Percentiles rank a stretch among this genome's conserved stretches.
These are phyloP conservation scores for Verticillium albo-atrum DNA, from an alignment of 2,329 filamentous ascomycete genomes.

Conservation along the genomic window DNA sequence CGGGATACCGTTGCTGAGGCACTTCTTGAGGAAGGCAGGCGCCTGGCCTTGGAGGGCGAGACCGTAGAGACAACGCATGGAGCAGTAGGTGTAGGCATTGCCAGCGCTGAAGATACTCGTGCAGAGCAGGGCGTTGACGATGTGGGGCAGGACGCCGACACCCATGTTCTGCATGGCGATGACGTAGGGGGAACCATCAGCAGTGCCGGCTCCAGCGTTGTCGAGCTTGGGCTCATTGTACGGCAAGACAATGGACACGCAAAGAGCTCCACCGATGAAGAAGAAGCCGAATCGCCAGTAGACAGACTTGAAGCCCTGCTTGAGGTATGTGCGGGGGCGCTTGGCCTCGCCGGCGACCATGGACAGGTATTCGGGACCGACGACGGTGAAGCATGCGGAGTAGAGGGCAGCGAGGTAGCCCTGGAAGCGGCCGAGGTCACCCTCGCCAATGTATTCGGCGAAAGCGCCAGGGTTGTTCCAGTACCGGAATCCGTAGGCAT, in stretches of 20 bases:
- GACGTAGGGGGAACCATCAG: conserved; percentile 57
- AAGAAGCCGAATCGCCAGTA: conserved; percentile 69
- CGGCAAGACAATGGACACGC: conserved; percentile 61
- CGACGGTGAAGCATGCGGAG: conserved; percentile 58
- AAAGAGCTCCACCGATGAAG: conserved; percentile 65
- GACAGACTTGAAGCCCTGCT: conserved; percentile 66
- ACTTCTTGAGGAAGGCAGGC: conserved; percentile 44
- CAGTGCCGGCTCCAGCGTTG: conserved; percentile 30
- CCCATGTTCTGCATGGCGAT: conserved; percentile 56
- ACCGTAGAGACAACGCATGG: conserved; percentile 51
- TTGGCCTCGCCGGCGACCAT: conserved; percentile 67
- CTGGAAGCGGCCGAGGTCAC: conserved; percentile 61
- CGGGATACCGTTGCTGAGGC: conserved; percentile 55
- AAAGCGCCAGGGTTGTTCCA: conserved; percentile 62
- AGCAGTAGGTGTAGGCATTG: conserved; percentile 53
- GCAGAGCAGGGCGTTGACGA: conserved; percentile 53
- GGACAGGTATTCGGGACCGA: conserved; percentile 63
- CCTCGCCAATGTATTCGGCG: conserved; percentile 53
- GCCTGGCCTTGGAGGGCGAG: conserved; percentile 51
- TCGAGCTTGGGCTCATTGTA: conserved; percentile 56
- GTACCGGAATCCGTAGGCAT: conserved; percentile 67
- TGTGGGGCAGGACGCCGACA: conserved; percentile 48
- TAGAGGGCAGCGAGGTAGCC: conserved; percentile 67
- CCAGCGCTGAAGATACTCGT: conserved; percentile 53
- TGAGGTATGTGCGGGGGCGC: conserved; percentile 59